Conservation (phyloP, 2,329 filamentous ascomycete species). For the Tricladium varicosporioides region DNA sequence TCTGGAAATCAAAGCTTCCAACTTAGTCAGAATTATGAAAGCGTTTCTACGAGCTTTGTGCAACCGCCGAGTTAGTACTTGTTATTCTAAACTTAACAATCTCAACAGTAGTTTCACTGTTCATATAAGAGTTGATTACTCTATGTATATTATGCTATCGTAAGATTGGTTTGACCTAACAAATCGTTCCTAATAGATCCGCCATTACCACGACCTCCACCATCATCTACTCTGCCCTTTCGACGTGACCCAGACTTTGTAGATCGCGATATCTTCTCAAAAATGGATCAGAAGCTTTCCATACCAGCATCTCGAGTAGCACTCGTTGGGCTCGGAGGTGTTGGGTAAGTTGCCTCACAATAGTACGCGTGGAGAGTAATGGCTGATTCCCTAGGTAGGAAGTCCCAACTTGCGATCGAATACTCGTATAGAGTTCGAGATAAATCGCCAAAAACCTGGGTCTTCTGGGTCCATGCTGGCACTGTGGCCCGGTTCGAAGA, state of each 20-base stretch:
- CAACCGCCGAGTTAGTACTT: too few species aligned
- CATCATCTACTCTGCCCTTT: neutral
- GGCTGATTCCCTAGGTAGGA: neutral
- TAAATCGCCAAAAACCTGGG: neutral
- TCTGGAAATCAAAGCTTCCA: too few species aligned
- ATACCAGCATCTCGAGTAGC: neutral
- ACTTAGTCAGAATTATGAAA: too few species aligned
- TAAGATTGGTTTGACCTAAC: too few species aligned
- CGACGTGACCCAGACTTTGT: neutral
- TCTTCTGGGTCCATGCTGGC: constrained; percentile 25
- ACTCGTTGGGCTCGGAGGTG: neutral
- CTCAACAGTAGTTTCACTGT: too few species aligned
- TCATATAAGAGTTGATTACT: too few species aligned
- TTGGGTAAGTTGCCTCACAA: neutral
- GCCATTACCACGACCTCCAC: too few species aligned
- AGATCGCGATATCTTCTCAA: neutral
- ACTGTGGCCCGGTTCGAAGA: constrained; percentile 19
- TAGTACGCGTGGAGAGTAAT: neutral
- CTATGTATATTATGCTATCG: too few species aligned
- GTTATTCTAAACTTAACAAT: too few species aligned
- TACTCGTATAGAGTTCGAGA: neutral
- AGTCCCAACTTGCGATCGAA: neutral
- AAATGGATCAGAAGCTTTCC: neutral
- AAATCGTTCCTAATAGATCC: too few species aligned
- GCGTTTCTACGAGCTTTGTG: too few species aligned